Conservation (phyloP, 257 asterid species). For the Striga asiatica region DNA sequence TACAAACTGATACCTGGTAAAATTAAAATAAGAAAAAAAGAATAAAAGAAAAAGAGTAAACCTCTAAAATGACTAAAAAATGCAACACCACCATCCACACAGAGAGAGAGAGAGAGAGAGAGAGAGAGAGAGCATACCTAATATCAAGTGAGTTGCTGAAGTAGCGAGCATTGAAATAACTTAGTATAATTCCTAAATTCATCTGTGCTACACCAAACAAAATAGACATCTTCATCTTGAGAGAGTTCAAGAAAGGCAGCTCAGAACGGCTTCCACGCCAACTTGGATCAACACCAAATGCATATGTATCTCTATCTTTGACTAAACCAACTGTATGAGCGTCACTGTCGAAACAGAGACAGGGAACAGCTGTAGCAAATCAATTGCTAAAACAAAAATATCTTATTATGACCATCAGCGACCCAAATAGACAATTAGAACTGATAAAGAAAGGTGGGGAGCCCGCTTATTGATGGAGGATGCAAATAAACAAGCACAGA, state of each 20-base stretch:
- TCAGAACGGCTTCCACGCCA: slow-evolving; percentile 97
- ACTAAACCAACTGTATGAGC: slow-evolving; percentile 53
- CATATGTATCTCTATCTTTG: slow-evolving; percentile 63
- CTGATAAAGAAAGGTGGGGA: background rate
- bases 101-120: background rate
- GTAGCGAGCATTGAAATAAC: slow-evolving; percentile 79
- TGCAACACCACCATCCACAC: no score
- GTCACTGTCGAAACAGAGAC: slow-evolving; percentile 42
- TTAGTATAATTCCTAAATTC: slow-evolving; percentile 77
- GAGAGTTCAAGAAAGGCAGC: slow-evolving; percentile 91
- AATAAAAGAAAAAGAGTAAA: no score
- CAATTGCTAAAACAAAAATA: background rate
- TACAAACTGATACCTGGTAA: slow-evolving; percentile 77
- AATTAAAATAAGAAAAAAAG: no score
- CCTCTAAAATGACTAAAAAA: slow-evolving; percentile 6
- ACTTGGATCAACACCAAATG: slow-evolving; percentile 95
- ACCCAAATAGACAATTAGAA: background rate
- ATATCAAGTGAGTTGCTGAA: slow-evolving; percentile 58
- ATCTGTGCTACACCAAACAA: slow-evolving; percentile 81
- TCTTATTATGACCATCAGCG: background rate
- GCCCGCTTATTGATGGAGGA: no score
- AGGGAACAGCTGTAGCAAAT: slow-evolving; percentile 5
- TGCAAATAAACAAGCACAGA: background rate
- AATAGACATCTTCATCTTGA: slow-evolving; percentile 90
- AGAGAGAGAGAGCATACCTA: slow-evolving; percentile 36